phyloP scores from a whole-genome alignment of 345 rosid species.

The Linum trigynum region DNA sequence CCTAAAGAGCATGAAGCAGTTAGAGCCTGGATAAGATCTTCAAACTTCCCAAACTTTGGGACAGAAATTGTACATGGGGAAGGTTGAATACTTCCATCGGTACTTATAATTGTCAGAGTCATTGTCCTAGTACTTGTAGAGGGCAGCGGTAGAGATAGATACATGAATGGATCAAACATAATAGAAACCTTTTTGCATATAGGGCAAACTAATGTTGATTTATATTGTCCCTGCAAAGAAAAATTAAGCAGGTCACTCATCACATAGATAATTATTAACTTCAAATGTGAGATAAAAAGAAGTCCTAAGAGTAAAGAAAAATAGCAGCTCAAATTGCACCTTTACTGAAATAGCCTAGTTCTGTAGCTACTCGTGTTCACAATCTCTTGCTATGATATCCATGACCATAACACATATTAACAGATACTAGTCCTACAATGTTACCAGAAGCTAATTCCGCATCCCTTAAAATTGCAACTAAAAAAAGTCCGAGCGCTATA shows the following conservation, averaged over 20 bases:
- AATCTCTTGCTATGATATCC: not conserved
- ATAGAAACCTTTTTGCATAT: constrained; percentile 81
- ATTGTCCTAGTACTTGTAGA: constrained; percentile 74
- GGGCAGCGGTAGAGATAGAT: constrained; percentile 86
- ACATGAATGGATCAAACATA: constrained; percentile 97
- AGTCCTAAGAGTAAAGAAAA: no score
- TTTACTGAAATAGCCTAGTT: no score
- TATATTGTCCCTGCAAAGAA: constrained; percentile 78
- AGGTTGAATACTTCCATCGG: constrained; percentile 54
- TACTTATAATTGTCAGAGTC: constrained; percentile 74
- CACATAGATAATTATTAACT: not conserved
- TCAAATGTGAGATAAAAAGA: not conserved
- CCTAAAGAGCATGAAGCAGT: constrained; percentile 69
- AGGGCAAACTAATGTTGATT: constrained; percentile 97
- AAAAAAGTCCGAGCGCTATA: no score
- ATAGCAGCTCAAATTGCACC: no score
- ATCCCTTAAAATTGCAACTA: no score
- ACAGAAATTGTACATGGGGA: constrained; percentile 58
- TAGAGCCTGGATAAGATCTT: constrained; percentile 75
- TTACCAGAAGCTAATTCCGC: no score
- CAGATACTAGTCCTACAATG: not conserved
- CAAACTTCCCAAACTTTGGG: constrained; percentile 80
- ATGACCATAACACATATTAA: not conserved
- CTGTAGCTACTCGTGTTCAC: not conserved
- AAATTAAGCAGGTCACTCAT: constrained; percentile 7